Percentiles rank a stretch among this genome's conserved stretches.
phyloP scores from a whole-genome alignment of 306 rosid genomes.

The Lablab purpureus region DNA sequence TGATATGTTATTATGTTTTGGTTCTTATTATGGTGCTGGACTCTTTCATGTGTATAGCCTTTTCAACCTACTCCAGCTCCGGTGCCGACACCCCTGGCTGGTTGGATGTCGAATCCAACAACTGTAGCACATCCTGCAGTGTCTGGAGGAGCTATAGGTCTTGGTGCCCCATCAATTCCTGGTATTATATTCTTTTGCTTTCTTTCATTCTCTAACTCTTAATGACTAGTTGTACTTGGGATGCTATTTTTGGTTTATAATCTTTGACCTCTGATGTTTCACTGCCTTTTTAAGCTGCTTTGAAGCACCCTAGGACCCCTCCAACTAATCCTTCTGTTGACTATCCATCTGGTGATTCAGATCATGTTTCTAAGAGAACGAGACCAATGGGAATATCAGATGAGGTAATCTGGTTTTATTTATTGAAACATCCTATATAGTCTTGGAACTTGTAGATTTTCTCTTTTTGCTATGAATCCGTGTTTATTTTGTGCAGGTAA shows the following conservation, averaged over 20 bases:
- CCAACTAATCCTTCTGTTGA: constrained; percentile 92
- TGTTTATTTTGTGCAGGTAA: constrained; percentile 64
- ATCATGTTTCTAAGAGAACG: constrained; percentile 88
- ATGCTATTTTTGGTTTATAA: constrained; percentile 19
- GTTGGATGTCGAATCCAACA: constrained; percentile 99
- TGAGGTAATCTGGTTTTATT: constrained; percentile 65
- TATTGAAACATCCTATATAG: constrained; percentile 8
- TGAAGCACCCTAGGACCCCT: constrained; percentile 97
- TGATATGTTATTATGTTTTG: neutral
- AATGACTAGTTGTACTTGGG: constrained; percentile 30
- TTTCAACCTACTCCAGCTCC: constrained; percentile 89
- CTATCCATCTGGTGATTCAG: constrained; percentile 93
- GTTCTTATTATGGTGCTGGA: constrained; percentile 17
- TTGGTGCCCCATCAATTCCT: constrained; percentile 93
- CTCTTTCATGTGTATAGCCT: constrained; percentile 61
- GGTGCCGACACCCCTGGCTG: constrained; percentile 89
- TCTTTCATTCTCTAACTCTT: constrained; percentile 28
- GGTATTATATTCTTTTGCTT: constrained; percentile 59
- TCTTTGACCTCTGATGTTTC: constrained; percentile 36
- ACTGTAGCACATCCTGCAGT: constrained; percentile 86
- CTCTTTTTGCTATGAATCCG: constrained; percentile 30
- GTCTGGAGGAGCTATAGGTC: constrained; percentile 94
- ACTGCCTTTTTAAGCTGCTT: constrained; percentile 71
- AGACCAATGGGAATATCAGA: constrained; percentile 88
- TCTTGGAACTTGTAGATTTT: too few species aligned